Evolutionary conservation across 345 rosid genomes (phyloP), one percentile per base, ranked within the genome.

Genomic region (Zanthoxylum bungeanum): DNA sequence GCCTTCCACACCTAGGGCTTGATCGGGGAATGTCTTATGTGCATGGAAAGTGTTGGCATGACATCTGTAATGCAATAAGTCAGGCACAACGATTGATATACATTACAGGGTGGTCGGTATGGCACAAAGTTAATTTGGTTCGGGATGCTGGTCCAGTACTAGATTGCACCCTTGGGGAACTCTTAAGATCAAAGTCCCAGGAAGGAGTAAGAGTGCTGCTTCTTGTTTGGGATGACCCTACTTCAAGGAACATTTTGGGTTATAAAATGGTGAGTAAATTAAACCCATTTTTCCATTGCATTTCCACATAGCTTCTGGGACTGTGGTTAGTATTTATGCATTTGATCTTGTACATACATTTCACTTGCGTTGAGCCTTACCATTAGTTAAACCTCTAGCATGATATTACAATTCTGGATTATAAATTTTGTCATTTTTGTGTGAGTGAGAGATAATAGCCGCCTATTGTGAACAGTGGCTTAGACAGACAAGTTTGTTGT

Each of bases 151-250:
- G 73, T 70, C 76, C 75, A 57, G 88, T 80, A 7, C 79, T 87
- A 31, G 79, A 75, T 73, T 63, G 70, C 74, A 81, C 84, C 42
- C 84, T 94, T 57, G 98, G 98, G 73, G 95, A 94, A 56, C 85
- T 94, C 81, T 80, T 94, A 53, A 85, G 87, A 77, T 72, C 89
- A 44, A 94, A 94, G 84, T 94, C 98, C 69, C 93, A 66, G 75
- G 98, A 94, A 85, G 98, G 98, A 58, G 98, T 94, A 10, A 84
- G 98, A 76, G 98, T 94, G 71, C 85, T 94, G 81, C 98, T 94
- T 68, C 92, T 92, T 79, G 65, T 94, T 70, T 94, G 98, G 98
- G 98, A 92, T 75, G 98, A 93, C 55, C 98, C 98, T 60, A 94
- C 98, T 80, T 94, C 98, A 12, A 83, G 91, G 84, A 86, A 78